Conservation (phyloP, 108 stramenopile genomes). For the Epithemia pelagica region DNA sequence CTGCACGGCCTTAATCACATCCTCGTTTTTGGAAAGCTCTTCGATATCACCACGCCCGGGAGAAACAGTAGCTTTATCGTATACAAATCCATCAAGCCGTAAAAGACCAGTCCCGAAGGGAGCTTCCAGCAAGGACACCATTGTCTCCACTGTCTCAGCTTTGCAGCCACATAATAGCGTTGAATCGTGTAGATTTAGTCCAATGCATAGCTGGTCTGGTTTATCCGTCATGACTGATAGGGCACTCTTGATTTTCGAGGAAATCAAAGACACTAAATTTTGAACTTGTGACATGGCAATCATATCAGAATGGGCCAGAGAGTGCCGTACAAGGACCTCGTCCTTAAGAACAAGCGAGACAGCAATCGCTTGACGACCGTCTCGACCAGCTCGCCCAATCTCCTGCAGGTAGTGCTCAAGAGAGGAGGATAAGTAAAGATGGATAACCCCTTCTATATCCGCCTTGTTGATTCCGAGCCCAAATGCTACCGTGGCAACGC, state of each 20-base stretch:
- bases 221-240: not conserved
- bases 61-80: conserved; percentile 56
- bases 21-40: conserved; percentile 55
- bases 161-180: conserved; percentile 65
- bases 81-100: conserved; percentile 59
- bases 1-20: conserved; percentile 44
- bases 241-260: not conserved
- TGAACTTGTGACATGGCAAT: conserved; percentile 58
- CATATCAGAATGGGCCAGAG: conserved; percentile 69
- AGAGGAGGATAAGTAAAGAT: conserved; percentile 83
- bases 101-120: conserved; percentile 37
- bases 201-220: conserved; percentile 35
- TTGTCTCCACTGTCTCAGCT: conserved; percentile 80
- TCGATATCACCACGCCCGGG: conserved; percentile 56
- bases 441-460: conserved; percentile 82
- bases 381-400: conserved; percentile 95
- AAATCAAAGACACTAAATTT: conserved; percentile 25
- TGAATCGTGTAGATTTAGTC: conserved; percentile 41
- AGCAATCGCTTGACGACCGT: conserved; percentile 74
- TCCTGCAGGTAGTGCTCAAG: conserved; percentile 95
- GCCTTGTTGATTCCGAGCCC: conserved; percentile 98
- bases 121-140: conserved; percentile 70
- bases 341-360: conserved; percentile 68
- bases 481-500: conserved; percentile 94
- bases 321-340: conserved; percentile 63